Conservation (phyloP, 1,284 basidiomycete genomes). For the Earliella scabrosa region DNA sequence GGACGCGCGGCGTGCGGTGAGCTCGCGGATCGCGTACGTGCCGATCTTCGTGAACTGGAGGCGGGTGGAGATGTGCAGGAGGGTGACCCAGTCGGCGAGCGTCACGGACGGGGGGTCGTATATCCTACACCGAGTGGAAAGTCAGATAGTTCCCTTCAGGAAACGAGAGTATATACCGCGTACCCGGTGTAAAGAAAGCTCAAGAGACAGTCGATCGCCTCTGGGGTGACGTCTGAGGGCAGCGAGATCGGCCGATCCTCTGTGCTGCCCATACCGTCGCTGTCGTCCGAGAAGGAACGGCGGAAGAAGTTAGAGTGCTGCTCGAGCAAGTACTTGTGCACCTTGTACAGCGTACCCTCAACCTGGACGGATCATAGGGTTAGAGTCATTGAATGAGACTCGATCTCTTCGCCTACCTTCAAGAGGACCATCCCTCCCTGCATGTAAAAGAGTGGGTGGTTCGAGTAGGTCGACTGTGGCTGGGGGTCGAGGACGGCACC, state of each 20-base stretch:
- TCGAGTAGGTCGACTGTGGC: background rate
- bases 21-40: conserved; percentile 35
- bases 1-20: conserved; percentile 29
- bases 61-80: conserved; percentile 41
- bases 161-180: conserved; percentile 5
- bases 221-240: conserved; percentile 26
- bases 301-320: conserved; percentile 42
- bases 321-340: conserved; percentile 41
- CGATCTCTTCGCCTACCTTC: conserved; percentile 15
- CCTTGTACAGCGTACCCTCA: conserved; percentile 38
- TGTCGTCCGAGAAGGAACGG: conserved; percentile 28
- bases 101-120: conserved; percentile 31
- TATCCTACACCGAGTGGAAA: conserved; percentile 28
- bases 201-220: conserved; percentile 39
- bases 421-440: conserved; percentile 25
- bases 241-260: conserved; percentile 38
- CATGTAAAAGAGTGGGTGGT: conserved; percentile 28
- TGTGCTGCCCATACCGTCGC: conserved; percentile 25
- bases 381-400: background rate
- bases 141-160: no score
- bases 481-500: conserved; percentile 1
- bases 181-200: conserved; percentile 41
- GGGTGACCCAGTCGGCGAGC: conserved; percentile 37
- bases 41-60: conserved; percentile 38
- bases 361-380: conserved; percentile 33